phyloP scores from a whole-genome alignment of 2,329 filamentous ascomycete genomes.

The Ceratocystis eucalypticola region DNA sequence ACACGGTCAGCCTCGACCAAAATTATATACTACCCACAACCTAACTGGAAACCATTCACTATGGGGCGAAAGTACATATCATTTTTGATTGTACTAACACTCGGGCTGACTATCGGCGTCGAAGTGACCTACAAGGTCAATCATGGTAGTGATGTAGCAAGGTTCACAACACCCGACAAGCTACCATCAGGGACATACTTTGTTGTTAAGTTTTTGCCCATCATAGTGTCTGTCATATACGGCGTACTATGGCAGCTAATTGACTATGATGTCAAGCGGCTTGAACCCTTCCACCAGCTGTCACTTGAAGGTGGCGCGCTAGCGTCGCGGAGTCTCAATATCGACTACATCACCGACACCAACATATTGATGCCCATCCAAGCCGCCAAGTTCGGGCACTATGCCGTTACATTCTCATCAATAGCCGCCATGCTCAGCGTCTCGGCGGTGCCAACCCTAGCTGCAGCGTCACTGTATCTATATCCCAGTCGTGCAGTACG shows the following conservation, averaged over 20 bases:
- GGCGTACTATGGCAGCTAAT: slow-evolving; percentile 54
- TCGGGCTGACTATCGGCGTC: slow-evolving; percentile 37
- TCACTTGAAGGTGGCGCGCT: slow-evolving; percentile 46
- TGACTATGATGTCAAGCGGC: slow-evolving; percentile 52
- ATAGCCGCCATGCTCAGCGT: slow-evolving; percentile 51
- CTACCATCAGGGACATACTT: slow-evolving; percentile 43
- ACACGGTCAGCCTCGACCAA: slow-evolving; percentile 20
- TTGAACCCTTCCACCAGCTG: slow-evolving; percentile 54
- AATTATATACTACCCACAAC: slow-evolving; percentile 42
- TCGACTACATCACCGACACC: slow-evolving; percentile 58
- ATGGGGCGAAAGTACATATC: slow-evolving; percentile 50
- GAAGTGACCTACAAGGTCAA: slow-evolving; percentile 36
- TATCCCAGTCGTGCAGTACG: slow-evolving; percentile 38
- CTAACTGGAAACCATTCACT: slow-evolving; percentile 53
- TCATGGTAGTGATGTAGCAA: slow-evolving; percentile 21
- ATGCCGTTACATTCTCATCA: slow-evolving; percentile 54
- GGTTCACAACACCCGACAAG: slow-evolving; percentile 38
- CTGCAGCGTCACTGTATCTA: slow-evolving; percentile 48
- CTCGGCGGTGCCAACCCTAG: slow-evolving; percentile 54
- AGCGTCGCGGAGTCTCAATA: slow-evolving; percentile 54
- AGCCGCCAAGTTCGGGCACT: slow-evolving; percentile 49
- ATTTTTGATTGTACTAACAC: slow-evolving; percentile 40
- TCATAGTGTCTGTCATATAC: slow-evolving; percentile 45
- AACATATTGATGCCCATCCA: slow-evolving; percentile 51
- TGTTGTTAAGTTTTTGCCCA: slow-evolving; percentile 49